Evolutionary conservation across 1,284 basidiomycete genomes (phyloP), one percentile per base, ranked within the genome.

Genomic region (Phlebopus sp.): DNA sequence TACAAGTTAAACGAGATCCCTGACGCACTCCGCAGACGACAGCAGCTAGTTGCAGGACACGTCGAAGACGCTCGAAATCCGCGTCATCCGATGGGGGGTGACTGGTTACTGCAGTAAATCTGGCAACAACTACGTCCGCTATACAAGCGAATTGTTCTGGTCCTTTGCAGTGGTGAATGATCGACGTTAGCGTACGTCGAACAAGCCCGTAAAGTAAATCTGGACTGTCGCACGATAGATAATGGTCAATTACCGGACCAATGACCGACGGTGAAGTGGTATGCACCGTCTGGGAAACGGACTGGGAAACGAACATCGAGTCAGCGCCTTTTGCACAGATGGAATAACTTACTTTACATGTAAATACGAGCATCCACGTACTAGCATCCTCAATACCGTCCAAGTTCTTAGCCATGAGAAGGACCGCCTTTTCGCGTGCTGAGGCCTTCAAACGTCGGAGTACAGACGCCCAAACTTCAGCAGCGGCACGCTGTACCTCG

Each of bases 161-260:
- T 17, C 73, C 73, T 50, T 85, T 83, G 56, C 84, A 85, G 60
- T 94, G 90, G 62, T 94, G 92, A 4, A 88, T 79, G 14, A 92
- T 68, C 0, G 91, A 84, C 0, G 89, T 94, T 4, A 90, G 66
- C 2, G 86, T 72, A n/a, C 88, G 78, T 5, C 84, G 81, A 21
- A 88, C 59, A 14, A 89, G 73, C 0, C 71, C 79, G 49, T 73
- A 74, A 0, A 79, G 75, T 7, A 60, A 53, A n/a, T 75, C 73
- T 0, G 74, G 64, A 8, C 68, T 59, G n/a, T 72, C 67, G 27
- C 63, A 57, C 2, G 60, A 63, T n/a, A 88, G 65, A 59, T 86
- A 74, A 50, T 70, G 75, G 3, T 68, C 61, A 7, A 90, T 54
- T 1, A 92, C 69, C 0, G 78, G 74, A 1, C 65, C 56, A 25